phyloP scores from a whole-genome alignment of 192 early-diverging fungal species.

The Dissophora ornata region DNA sequence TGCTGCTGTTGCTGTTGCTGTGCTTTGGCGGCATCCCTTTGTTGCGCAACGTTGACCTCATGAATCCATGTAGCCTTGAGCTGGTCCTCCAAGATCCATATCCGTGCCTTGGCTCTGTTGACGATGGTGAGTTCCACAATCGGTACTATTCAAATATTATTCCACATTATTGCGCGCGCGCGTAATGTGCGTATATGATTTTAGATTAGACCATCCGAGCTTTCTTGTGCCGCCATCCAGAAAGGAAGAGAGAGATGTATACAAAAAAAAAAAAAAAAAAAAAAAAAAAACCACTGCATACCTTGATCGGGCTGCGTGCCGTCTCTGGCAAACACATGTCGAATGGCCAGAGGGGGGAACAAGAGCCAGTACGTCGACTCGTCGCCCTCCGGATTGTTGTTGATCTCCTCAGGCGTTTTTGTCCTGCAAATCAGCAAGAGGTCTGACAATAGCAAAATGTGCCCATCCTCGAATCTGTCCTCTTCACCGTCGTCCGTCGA shows the following conservation, averaged over 20 bases:
- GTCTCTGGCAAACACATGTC: slow-evolving; percentile 53
- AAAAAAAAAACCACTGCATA: not conserved
- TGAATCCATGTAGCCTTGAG: slow-evolving; percentile 36
- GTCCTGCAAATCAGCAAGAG: slow-evolving; percentile 57
- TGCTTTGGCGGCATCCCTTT: slow-evolving; percentile 21
- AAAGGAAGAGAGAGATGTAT: too few species aligned
- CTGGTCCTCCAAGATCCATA: slow-evolving; percentile 32
- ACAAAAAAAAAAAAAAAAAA: not conserved
- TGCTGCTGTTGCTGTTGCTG: slow-evolving; percentile 15
- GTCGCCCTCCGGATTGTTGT: slow-evolving; percentile 29
- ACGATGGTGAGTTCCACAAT: slow-evolving; percentile 42
- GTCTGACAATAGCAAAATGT: slow-evolving; percentile 58
- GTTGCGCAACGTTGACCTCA: slow-evolving; percentile 41
- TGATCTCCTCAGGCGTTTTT: slow-evolving; percentile 52
- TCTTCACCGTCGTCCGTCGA: slow-evolving; percentile 26
- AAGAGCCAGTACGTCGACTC: slow-evolving; percentile 49
- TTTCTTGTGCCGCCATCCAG: too few species aligned
- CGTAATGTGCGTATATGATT: too few species aligned
- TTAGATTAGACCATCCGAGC: too few species aligned
- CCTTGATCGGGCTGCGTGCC: slow-evolving; percentile 28
- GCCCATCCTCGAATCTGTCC: slow-evolving; percentile 45
- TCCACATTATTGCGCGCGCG: too few species aligned
- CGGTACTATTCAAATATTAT: slow-evolving; percentile 27
- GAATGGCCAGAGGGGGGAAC: slow-evolving; percentile 59
- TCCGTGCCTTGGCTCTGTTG: slow-evolving; percentile 31